Conservation (phyloP, 1,139 yeast species). For the Yamadazyma mexicana region DNA sequence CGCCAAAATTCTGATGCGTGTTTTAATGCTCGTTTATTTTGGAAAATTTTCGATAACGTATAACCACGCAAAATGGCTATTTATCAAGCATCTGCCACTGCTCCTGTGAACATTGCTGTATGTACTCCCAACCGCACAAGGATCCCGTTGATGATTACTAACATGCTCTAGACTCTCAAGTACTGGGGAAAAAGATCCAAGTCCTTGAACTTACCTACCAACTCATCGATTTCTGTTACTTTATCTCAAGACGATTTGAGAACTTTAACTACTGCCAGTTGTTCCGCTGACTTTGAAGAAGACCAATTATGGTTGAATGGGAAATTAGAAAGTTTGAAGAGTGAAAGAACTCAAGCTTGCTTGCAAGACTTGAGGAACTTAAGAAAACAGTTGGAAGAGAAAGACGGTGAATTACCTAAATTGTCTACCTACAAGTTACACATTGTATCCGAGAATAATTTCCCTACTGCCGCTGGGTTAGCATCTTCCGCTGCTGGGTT, state of each 20-base stretch:
- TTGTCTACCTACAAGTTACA: slow-evolving; percentile 68
- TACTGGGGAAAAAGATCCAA: slow-evolving; percentile 99
- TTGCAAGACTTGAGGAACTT: slow-evolving; percentile 69
- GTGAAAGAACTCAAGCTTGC: slow-evolving; percentile 79
- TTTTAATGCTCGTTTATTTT: slow-evolving; percentile 10
- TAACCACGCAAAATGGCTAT: slow-evolving; percentile 37
- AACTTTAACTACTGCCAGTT: slow-evolving; percentile 86
- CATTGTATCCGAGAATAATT: slow-evolving; percentile 91
- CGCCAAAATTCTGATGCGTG: neutral
- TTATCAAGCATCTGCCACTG: slow-evolving; percentile 80
- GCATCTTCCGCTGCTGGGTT: slow-evolving; percentile 94
- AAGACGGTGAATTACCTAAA: slow-evolving; percentile 53
- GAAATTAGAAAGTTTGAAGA: slow-evolving; percentile 58
- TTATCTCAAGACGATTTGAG: slow-evolving; percentile 85
- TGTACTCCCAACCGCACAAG: slow-evolving; percentile 24
- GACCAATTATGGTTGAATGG: slow-evolving; percentile 89
- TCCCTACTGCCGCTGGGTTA: slow-evolving; percentile 98
- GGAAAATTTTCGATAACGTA: slow-evolving; percentile 7
- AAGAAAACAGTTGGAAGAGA: slow-evolving; percentile 55
- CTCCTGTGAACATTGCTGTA: slow-evolving; percentile 97
- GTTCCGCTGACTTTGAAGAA: slow-evolving; percentile 52
- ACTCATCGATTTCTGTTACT: slow-evolving; percentile 93
- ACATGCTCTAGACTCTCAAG: slow-evolving; percentile 67
- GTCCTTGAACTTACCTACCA: slow-evolving; percentile 85
- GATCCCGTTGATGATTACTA: slow-evolving; percentile 16